phyloP scores from a whole-genome alignment of 495 filamentous ascomycete genomes.

The Xylaria longipes region DNA sequence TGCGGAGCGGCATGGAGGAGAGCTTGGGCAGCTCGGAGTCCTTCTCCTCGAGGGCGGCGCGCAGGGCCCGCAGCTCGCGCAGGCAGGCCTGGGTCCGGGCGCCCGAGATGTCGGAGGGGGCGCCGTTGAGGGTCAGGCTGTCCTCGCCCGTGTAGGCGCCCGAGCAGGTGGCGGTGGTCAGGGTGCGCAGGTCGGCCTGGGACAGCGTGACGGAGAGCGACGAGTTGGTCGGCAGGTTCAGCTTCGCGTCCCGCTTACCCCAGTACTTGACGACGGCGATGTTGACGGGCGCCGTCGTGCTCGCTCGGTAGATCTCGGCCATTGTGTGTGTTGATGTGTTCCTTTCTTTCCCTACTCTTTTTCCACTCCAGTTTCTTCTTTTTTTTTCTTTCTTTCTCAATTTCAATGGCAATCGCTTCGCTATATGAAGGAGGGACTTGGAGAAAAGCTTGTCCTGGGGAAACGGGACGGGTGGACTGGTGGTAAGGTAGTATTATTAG shows the following conservation, averaged over 20 bases:
- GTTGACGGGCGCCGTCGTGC: slow-evolving; percentile 96
- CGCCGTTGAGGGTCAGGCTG: slow-evolving; percentile 83
- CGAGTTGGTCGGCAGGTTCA: slow-evolving; percentile 97
- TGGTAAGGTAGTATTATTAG: slow-evolving; percentile 14
- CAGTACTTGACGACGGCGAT: slow-evolving; percentile 99
- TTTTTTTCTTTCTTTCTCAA: not conserved
- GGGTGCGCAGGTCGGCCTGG: slow-evolving; percentile 89
- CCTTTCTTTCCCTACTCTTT: not conserved
- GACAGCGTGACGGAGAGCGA: slow-evolving; percentile 96
- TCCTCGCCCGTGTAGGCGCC: slow-evolving; percentile 71
- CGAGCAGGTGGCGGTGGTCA: slow-evolving; percentile 95
- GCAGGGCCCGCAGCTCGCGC: slow-evolving; percentile 77
- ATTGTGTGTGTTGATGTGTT: slow-evolving; percentile 38
- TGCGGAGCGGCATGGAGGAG: slow-evolving; percentile 72
- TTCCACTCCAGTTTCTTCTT: not conserved
- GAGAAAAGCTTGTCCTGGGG: not conserved
- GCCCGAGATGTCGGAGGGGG: slow-evolving; percentile 80
- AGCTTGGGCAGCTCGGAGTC: slow-evolving; percentile 82
- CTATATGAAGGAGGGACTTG: not conserved
- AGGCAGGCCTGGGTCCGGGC: slow-evolving; percentile 92
- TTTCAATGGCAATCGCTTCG: not conserved
- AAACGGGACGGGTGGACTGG: not conserved
- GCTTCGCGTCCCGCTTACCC: slow-evolving; percentile 90
- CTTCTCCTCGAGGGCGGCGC: slow-evolving; percentile 72
- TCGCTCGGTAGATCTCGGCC: slow-evolving; percentile 80